Percentiles rank a stretch among this genome's conserved stretches.
phyloP scores from a whole-genome alignment of 371 early-diverging fungal genomes.

The Mortierella sp. region DNA sequence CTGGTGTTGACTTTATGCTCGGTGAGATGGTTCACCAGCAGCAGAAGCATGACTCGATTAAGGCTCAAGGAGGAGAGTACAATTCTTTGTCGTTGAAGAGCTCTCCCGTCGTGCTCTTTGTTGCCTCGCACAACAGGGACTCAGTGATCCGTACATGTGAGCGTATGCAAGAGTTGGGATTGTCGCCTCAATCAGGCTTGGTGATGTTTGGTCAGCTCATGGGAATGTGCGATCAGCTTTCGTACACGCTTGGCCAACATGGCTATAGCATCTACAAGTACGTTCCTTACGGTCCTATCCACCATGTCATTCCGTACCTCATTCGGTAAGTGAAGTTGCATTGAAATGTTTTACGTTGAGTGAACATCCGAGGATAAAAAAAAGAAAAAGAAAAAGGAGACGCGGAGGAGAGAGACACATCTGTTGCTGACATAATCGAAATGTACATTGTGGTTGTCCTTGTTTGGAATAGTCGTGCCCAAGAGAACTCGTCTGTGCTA shows the following conservation, averaged over 20 bases:
- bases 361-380: no score
- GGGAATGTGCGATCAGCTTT: slow-evolving; percentile 86
- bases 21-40: slow-evolving; percentile 54
- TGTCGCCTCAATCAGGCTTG: slow-evolving; percentile 63
- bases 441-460: neutral
- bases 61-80: slow-evolving; percentile 39
- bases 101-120: slow-evolving; percentile 74
- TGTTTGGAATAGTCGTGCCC: slow-evolving; percentile 68
- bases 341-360: no score
- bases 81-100: slow-evolving; percentile 44
- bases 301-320: slow-evolving; percentile 92
- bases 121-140: slow-evolving; percentile 92
- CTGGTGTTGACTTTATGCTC: slow-evolving; percentile 78
- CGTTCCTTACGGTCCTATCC: slow-evolving; percentile 87
- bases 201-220: slow-evolving; percentile 92
- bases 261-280: slow-evolving; percentile 89
- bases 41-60: neutral
- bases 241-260: slow-evolving; percentile 75
- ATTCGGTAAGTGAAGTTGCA: slow-evolving; percentile 59
- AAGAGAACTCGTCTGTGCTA: slow-evolving; percentile 88
- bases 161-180: slow-evolving; percentile 67
- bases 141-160: slow-evolving; percentile 72
- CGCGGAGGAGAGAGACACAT: neutral
- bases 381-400: no score
- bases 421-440: neutral